These are phyloP conservation scores for Epithele typhae DNA, from an alignment of 768 basidiomycete species.

Conservation along the genomic window DNA sequence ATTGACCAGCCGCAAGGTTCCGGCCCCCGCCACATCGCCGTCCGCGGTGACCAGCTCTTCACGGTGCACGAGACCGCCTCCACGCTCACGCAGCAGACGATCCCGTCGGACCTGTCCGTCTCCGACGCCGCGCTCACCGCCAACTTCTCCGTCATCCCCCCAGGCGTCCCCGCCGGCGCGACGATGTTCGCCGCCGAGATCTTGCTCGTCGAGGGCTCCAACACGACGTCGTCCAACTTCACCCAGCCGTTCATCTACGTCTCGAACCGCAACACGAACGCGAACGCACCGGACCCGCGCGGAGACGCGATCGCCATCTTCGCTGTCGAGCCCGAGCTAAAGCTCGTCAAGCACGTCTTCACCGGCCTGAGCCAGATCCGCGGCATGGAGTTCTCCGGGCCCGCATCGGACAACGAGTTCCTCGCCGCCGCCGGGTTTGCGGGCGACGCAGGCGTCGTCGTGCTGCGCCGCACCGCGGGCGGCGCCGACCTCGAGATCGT, in stretches of 20 bases:
- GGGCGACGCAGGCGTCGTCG: conserved; percentile 51
- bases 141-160: conserved; percentile 44
- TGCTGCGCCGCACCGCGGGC: conserved; percentile 49
- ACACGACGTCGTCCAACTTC: conserved; percentile 35
- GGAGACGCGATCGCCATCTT: conserved; percentile 66
- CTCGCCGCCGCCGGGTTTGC: conserved; percentile 52
- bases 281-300: conserved; percentile 34
- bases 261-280: conserved; percentile 62
- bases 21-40: conserved; percentile 50
- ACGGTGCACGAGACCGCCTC: conserved; percentile 52
- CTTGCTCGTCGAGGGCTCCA: conserved; percentile 47
- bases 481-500: conserved; percentile 52
- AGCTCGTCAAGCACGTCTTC: conserved; percentile 50
- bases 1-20: conserved; percentile 57
- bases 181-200: conserved; percentile 56
- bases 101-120: conserved; percentile 44
- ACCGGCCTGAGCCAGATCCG: conserved; percentile 61
- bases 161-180: conserved; percentile 34
- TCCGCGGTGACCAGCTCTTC: conserved; percentile 43
- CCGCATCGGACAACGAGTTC: conserved; percentile 39
- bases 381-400: conserved; percentile 54
- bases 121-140: conserved; percentile 43
- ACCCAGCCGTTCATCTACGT: conserved; percentile 54
- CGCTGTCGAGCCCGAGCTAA: conserved; percentile 39
- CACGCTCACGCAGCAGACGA: conserved; percentile 54